Percentiles rank a stretch among this genome's conserved stretches.
Evolutionary conservation across 2,329 filamentous ascomycete species (phyloP).

Genomic region (Sclerotinia spermophila): DNA sequence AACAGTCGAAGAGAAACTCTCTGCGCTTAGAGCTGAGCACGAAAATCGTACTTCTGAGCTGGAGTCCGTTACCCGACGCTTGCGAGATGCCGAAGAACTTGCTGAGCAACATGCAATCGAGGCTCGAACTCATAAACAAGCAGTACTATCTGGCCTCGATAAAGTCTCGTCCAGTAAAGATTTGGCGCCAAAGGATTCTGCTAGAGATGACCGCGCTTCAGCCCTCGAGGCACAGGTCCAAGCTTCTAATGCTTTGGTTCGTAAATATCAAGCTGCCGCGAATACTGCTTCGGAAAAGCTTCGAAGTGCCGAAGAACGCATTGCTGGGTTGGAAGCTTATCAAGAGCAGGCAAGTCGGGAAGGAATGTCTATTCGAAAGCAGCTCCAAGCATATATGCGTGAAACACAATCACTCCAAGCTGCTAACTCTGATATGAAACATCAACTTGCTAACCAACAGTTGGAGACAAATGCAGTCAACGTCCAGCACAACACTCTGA

Average conservation of each 20-base stretch:
- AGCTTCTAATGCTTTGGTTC: conserved; percentile 73
- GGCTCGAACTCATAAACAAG: conserved; percentile 78
- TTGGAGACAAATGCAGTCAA: conserved; percentile 91
- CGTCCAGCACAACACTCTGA: conserved; percentile 88
- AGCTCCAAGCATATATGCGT: conserved; percentile 78
- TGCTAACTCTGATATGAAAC: conserved; percentile 76
- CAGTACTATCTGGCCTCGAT: conserved; percentile 77
- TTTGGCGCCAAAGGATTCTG: conserved; percentile 45
- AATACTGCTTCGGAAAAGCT: conserved; percentile 84
- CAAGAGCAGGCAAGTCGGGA: conserved; percentile 96
- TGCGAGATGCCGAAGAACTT: conserved; percentile 83
- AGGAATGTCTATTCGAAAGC: conserved; percentile 81
- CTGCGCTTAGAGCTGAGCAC: conserved; percentile 74
- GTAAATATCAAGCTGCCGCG: conserved; percentile 84
- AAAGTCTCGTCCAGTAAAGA: conserved; percentile 58
- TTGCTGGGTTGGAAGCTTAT: conserved; percentile 92
- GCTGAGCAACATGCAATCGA: conserved; percentile 84
- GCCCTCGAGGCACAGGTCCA: conserved; percentile 78
- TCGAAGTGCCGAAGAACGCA: conserved; percentile 89
- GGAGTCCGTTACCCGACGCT: conserved; percentile 65
- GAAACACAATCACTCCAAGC: conserved; percentile 80
- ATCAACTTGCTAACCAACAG: conserved; percentile 79
- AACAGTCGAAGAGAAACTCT: conserved; percentile 70
- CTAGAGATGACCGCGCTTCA: conserved; percentile 61
- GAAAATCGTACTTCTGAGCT: conserved; percentile 77